phyloP scores from a whole-genome alignment of 768 basidiomycete species.

The Rhodotorula toruloides region DNA sequence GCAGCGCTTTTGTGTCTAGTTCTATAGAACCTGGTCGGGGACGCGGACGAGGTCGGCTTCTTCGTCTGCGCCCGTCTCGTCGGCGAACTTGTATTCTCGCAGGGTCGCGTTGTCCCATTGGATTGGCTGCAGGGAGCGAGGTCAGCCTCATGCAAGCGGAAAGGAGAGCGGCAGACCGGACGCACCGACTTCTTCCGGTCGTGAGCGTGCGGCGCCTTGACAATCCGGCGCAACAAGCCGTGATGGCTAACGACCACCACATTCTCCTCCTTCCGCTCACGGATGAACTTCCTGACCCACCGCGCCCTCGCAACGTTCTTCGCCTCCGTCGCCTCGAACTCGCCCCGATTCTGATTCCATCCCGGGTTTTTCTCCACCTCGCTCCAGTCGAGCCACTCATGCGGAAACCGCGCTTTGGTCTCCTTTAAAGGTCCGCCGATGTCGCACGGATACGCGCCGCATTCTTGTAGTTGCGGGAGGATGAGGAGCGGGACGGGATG shows the following conservation, averaged over 20 bases:
- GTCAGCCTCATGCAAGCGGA: neutral
- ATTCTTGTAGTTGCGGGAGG: slow-evolving; percentile 34
- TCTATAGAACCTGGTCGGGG: slow-evolving; percentile 11
- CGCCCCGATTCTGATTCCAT: slow-evolving; percentile 31
- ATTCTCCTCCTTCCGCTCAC: slow-evolving; percentile 4
- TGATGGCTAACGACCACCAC: slow-evolving; percentile 32
- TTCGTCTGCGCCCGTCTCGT: slow-evolving; percentile 11
- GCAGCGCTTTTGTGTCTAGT: no score
- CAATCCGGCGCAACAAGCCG: slow-evolving; percentile 22
- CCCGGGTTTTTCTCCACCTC: slow-evolving; percentile 14
- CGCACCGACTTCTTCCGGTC: slow-evolving; percentile 19
- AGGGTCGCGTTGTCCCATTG: slow-evolving; percentile 33
- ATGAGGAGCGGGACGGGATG: slow-evolving; percentile 9
- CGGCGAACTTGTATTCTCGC: slow-evolving; percentile 30
- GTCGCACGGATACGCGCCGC: slow-evolving; percentile 27
- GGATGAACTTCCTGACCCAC: slow-evolving; percentile 28
- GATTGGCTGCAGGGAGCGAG: neutral
- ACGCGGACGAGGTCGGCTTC: slow-evolving; percentile 32
- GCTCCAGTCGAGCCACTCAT: slow-evolving; percentile 30
- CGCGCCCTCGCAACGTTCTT: slow-evolving; percentile 28
- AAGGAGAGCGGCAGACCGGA: neutral
- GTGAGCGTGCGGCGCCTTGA: slow-evolving; percentile 32
- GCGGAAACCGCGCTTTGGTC: slow-evolving; percentile 19
- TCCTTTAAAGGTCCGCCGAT: slow-evolving; percentile 15
- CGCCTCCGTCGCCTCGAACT: slow-evolving; percentile 19